Conservation (phyloP, 345 rosid genomes). For the Eucalyptus cloeziana region DNA sequence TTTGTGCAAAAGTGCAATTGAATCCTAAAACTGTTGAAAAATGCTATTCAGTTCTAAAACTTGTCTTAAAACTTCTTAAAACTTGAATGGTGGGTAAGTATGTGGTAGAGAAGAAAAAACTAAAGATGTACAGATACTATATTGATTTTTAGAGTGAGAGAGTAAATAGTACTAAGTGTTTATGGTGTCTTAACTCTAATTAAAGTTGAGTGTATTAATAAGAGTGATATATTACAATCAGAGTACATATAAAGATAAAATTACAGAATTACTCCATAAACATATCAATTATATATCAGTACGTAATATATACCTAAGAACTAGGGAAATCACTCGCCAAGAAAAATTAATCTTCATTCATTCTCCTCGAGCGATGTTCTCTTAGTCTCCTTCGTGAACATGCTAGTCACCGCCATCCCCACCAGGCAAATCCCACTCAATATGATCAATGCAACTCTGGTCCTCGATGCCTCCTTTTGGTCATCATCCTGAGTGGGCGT, state of each 20-base stretch:
- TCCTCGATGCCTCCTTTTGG: constrained; percentile 8
- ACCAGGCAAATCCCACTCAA: background rate
- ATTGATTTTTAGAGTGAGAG: no score
- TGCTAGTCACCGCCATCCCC: constrained; percentile 15
- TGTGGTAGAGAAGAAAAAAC: background rate
- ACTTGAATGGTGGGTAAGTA: background rate
- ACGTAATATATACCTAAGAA: background rate
- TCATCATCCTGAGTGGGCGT: no score
- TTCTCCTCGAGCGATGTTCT: constrained; percentile 69
- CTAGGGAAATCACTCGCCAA: background rate
- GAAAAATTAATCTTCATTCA: constrained; percentile 9
- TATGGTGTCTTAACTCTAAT: no score
- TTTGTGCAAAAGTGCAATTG: no score
- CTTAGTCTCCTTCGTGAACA: constrained; percentile 51
- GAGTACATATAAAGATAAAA: background rate
- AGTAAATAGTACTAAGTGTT: no score
- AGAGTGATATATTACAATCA: no score
- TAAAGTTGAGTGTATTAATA: no score
- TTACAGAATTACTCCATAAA: background rate
- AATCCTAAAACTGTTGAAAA: no score
- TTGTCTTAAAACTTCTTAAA: no score
- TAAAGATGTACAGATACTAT: background rate
- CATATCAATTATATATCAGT: no score
- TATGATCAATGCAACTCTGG: constrained; percentile 8
- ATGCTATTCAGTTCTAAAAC: no score